These are phyloP conservation scores for Thraustochytrium striatum DNA, from an alignment of 352 stramenopile genomes.

Conservation along the genomic window DNA sequence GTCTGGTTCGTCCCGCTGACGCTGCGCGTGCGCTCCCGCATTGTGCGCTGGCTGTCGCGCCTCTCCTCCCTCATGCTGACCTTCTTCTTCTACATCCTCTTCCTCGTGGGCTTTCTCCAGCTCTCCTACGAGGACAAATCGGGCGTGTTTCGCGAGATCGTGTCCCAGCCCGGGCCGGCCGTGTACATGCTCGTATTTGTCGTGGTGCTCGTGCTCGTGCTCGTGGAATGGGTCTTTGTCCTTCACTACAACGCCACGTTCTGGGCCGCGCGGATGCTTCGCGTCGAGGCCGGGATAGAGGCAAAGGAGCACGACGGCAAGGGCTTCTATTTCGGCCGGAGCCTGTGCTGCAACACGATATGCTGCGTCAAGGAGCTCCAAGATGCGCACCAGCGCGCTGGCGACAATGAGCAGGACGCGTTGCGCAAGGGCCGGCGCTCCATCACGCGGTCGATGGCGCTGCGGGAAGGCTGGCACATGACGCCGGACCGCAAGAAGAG, in stretches of 20 bases:
- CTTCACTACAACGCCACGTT: slow-evolving; percentile 40
- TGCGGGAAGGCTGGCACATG: background rate
- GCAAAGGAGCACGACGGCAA: background rate
- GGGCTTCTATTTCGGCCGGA: background rate
- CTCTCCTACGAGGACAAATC: background rate
- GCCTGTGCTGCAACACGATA: too few relatives aligned
- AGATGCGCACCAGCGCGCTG: background rate
- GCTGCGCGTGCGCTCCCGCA: slow-evolving; percentile 11
- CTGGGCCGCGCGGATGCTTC: background rate
- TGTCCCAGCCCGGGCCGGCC: background rate
- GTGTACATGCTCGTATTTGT: background rate
- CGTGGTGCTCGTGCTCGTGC: slow-evolving; percentile 22
- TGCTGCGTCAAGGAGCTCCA: slow-evolving; percentile 19
- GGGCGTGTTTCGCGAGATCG: background rate
- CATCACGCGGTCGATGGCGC: background rate
- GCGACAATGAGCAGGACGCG: background rate
- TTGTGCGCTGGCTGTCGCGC: slow-evolving; percentile 36
- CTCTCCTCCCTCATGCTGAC: slow-evolving; percentile 2
- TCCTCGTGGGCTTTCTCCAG: slow-evolving; percentile 24
- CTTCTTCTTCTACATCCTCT: slow-evolving; percentile 44
- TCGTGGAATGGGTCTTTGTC: slow-evolving; percentile 39
- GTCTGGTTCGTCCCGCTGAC: slow-evolving; percentile 23
- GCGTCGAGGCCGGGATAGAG: too few relatives aligned
- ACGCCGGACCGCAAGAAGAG: background rate
- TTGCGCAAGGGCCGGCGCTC: background rate